Percentiles rank a stretch among this genome's conserved stretches.
phyloP scores from a whole-genome alignment of 805 yeast species.

The Kodamaea fukazawae region DNA sequence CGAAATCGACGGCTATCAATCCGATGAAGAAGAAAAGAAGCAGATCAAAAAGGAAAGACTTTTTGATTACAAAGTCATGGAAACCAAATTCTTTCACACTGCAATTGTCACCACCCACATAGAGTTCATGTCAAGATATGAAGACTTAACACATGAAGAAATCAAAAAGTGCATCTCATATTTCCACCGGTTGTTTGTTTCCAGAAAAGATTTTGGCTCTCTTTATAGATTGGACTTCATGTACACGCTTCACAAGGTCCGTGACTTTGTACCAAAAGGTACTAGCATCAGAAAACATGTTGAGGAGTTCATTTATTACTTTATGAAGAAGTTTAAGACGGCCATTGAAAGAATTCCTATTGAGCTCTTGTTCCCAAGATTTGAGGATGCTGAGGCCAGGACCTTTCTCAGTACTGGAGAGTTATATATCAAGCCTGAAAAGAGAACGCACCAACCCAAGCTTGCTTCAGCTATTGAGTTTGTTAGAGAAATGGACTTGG shows the following conservation, averaged over 20 bases:
- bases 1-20: constrained; percentile 30
- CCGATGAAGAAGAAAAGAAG: constrained; percentile 25
- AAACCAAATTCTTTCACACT: constrained; percentile 52
- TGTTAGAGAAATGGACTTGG: constrained; percentile 31
- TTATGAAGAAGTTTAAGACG: constrained; percentile 55
- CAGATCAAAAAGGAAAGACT: constrained; percentile 45
- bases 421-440: constrained; percentile 26
- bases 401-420: constrained; percentile 65
- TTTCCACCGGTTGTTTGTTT: constrained; percentile 66
- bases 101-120: constrained; percentile 65
- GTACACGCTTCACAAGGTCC: constrained; percentile 48
- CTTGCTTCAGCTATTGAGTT: constrained; percentile 38
- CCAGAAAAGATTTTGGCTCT: constrained; percentile 54
- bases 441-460: constrained; percentile 18
- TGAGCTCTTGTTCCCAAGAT: constrained; percentile 67
- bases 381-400: constrained; percentile 43
- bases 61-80: constrained; percentile 41
- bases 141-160: constrained; percentile 58
- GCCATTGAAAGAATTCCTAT: constrained; percentile 45
- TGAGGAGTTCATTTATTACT: constrained; percentile 62
- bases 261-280: constrained; percentile 45
- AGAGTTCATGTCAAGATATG: constrained; percentile 55
- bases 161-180: constrained; percentile 64
- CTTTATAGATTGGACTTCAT: constrained; percentile 75
- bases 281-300: constrained; percentile 55